These are phyloP conservation scores for Echites panduratus DNA, from an alignment of 257 asterid species.

Conservation along the genomic window DNA sequence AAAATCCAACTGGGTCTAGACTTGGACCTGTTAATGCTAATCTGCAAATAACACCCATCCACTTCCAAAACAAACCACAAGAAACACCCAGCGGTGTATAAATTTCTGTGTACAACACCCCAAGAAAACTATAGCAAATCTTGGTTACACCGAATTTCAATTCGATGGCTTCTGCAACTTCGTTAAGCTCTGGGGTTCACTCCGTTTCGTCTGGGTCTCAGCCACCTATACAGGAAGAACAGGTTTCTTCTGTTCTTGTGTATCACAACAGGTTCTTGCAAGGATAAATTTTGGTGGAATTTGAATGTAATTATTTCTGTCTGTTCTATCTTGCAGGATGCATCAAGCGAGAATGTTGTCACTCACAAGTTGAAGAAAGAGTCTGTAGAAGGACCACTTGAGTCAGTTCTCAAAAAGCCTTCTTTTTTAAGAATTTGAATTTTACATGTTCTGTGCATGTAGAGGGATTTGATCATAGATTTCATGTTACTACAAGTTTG, in stretches of 20 bases:
- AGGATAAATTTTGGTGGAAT: background rate
- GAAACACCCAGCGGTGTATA: background rate
- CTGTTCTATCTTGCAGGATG: slow-evolving; percentile 10
- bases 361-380: slow-evolving; percentile 6
- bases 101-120: background rate
- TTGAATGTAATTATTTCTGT: background rate
- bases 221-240: slow-evolving; percentile 19
- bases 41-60: background rate
- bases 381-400: background rate
- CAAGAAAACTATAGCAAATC: background rate
- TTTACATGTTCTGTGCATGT: background rate
- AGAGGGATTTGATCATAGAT: background rate
- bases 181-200: slow-evolving; percentile 18
- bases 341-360: slow-evolving; percentile 9
- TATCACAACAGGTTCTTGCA: background rate
- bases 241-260: slow-evolving; percentile 4
- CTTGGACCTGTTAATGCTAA: too few relatives aligned
- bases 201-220: slow-evolving; percentile 14
- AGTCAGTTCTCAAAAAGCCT: slow-evolving; percentile 2
- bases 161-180: slow-evolving; percentile 18
- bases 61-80: background rate
- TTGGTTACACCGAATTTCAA: too few relatives aligned
- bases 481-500: background rate
- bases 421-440: background rate
- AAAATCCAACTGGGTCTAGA: background rate